Conservation (phyloP, 257 asterid species). For the Dorcoceras hygrometricum region DNA sequence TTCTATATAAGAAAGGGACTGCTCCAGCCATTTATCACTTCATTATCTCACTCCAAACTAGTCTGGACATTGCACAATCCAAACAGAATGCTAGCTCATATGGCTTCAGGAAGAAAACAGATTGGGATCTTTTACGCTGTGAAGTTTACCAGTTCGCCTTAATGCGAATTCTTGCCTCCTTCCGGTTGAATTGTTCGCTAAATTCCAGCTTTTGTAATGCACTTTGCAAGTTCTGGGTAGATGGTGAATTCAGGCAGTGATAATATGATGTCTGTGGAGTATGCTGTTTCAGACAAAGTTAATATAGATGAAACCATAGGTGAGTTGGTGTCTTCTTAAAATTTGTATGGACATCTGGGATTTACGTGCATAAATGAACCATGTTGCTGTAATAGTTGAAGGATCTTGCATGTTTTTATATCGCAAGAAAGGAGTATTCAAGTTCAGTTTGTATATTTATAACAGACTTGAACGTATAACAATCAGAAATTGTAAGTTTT, state of each 20-base stretch:
- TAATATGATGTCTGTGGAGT: not conserved
- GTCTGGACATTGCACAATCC: too few relatives aligned
- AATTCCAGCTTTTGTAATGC: not conserved
- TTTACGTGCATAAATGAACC: too few relatives aligned
- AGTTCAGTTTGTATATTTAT: too few relatives aligned
- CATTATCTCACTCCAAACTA: too few relatives aligned
- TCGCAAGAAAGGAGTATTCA: too few relatives aligned
- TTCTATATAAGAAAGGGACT: too few relatives aligned
- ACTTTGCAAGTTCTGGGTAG: not conserved
- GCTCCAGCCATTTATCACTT: too few relatives aligned
- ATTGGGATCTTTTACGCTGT: not conserved
- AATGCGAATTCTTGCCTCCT: not conserved
- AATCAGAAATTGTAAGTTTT: not conserved
- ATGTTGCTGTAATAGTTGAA: not conserved
- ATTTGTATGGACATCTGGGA: too few relatives aligned
- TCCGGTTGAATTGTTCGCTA: not conserved
- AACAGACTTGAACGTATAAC: not conserved
- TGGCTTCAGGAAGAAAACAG: too few relatives aligned
- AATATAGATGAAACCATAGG: not conserved
- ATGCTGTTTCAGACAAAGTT: slow-evolving; percentile 17
- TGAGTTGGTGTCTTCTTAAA: not conserved
- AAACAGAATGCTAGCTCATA: too few relatives aligned
- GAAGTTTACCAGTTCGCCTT: not conserved
- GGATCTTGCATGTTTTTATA: too few relatives aligned
- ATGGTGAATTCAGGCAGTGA: slow-evolving; percentile 30